A percentile compares a stretch with the other conserved stretches of the same genome.
phyloP scores from a whole-genome alignment of 352 stramenopile genomes.

The Pythium oligandrum region DNA sequence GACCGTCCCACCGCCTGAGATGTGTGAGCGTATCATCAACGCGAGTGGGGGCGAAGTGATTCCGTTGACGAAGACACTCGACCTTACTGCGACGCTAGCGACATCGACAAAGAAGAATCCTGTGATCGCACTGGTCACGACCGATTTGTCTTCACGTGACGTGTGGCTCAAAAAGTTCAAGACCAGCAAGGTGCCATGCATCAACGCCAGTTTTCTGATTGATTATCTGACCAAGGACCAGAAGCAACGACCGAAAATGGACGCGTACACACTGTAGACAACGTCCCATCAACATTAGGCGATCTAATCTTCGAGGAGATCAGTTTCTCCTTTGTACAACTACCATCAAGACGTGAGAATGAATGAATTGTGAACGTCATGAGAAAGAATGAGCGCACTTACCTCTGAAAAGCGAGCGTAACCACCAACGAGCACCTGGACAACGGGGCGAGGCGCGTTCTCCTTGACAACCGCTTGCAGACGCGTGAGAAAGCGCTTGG shows the following conservation, averaged over 20 bases:
- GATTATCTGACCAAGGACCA: slow-evolving; percentile 86
- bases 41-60: slow-evolving; percentile 55
- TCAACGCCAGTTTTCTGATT: slow-evolving; percentile 81
- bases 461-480: slow-evolving; percentile 46
- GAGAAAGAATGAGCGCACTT: not conserved
- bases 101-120: slow-evolving; percentile 34
- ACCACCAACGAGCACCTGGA: slow-evolving; percentile 69
- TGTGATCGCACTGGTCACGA: slow-evolving; percentile 56
- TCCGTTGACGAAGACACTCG: slow-evolving; percentile 45
- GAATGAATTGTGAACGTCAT: no score
- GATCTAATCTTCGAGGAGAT: slow-evolving; percentile 18
- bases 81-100: slow-evolving; percentile 32
- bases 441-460: slow-evolving; percentile 35
- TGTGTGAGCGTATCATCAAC: slow-evolving; percentile 74
- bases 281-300: not conserved
- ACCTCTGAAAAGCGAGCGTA: slow-evolving; percentile 66
- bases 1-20: slow-evolving; percentile 63
- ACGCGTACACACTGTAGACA: slow-evolving; percentile 52
- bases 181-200: slow-evolving; percentile 51
- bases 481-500: slow-evolving; percentile 64
- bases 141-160: slow-evolving; percentile 50
- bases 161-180: slow-evolving; percentile 73
- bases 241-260: slow-evolving; percentile 33
- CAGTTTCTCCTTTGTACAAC: slow-evolving; percentile 16
- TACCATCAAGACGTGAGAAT: slow-evolving; percentile 1